phyloP scores from a whole-genome alignment of 495 filamentous ascomycete species.

The Annulohypoxylon moriforme region DNA sequence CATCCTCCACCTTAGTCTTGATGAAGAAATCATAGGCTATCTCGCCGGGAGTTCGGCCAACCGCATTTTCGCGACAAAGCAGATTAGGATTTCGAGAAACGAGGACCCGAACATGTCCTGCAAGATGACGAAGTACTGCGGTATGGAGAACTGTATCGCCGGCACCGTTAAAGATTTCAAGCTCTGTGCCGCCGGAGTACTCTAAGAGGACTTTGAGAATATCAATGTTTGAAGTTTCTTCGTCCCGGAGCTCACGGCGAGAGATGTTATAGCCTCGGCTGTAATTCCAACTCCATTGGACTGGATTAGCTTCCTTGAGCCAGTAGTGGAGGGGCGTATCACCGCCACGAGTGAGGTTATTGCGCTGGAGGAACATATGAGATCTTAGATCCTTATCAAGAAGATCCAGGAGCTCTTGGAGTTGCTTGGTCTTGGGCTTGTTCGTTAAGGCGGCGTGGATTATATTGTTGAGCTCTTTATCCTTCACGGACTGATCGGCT shows the following conservation, averaged over 20 bases:
- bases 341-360: constrained; percentile 48
- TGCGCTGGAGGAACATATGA: constrained; percentile 55
- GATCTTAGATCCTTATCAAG: constrained; percentile 61
- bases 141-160: constrained; percentile 75
- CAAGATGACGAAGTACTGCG: constrained; percentile 56
- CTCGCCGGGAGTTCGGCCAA: constrained; percentile 74
- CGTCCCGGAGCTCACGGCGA: not conserved
- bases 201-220: constrained; percentile 59
- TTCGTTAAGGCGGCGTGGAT: constrained; percentile 64
- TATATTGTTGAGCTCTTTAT: constrained; percentile 66
- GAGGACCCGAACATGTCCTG: constrained; percentile 58
- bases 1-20: constrained; percentile 36
- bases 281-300: not conserved
- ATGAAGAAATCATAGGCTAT: constrained; percentile 68
- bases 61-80: constrained; percentile 74
- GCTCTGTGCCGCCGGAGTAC: constrained; percentile 63
- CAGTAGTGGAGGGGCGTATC: constrained; percentile 57
- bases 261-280: not conserved
- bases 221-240: constrained; percentile 34
- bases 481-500: constrained; percentile 70
- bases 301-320: constrained; percentile 42
- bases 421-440: constrained; percentile 38
- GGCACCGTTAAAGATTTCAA: constrained; percentile 71
- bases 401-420: constrained; percentile 61
- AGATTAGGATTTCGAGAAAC: constrained; percentile 67